These are phyloP conservation scores for Phylloporus sp. DNA, from an alignment of 768 basidiomycete species.

Conservation along the genomic window DNA sequence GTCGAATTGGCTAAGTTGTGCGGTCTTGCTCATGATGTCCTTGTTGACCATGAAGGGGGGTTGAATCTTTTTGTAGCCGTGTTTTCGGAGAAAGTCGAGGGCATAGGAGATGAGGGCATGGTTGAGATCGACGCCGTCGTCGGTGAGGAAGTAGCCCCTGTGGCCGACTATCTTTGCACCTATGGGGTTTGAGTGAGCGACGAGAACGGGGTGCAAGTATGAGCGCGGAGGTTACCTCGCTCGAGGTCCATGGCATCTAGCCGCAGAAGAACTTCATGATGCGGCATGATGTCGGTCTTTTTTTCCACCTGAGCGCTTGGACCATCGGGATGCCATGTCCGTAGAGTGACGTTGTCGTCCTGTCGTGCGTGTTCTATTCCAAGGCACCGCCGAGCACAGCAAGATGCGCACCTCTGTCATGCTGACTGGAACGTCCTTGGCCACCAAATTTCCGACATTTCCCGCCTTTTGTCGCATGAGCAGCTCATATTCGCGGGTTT, in stretches of 20 bases:
- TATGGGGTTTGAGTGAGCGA: slow-evolving; percentile 27
- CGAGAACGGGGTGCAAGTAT: not conserved
- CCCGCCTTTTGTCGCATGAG: slow-evolving; percentile 77
- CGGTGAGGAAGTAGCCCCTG: slow-evolving; percentile 92
- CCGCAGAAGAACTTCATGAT: slow-evolving; percentile 92
- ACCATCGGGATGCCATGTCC: slow-evolving; percentile 83
- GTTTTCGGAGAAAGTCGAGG: slow-evolving; percentile 82
- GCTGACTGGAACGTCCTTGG: slow-evolving; percentile 79
- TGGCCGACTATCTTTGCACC: slow-evolving; percentile 93
- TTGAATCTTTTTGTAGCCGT: slow-evolving; percentile 88
- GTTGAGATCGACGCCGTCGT: slow-evolving; percentile 95
- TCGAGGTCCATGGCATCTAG: slow-evolving; percentile 97
- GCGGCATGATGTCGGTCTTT: slow-evolving; percentile 80
- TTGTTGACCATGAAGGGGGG: slow-evolving; percentile 99
- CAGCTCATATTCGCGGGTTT: slow-evolving; percentile 69
- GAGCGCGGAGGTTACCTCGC: slow-evolving; percentile 51
- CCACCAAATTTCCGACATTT: slow-evolving; percentile 89
- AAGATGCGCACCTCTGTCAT: slow-evolving; percentile 63
- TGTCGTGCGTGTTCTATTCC: slow-evolving; percentile 26
- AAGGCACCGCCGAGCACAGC: not conserved
- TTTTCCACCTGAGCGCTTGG: slow-evolving; percentile 67
- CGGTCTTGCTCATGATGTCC: slow-evolving; percentile 95
- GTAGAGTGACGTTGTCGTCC: slow-evolving; percentile 85
- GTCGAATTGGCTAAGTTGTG: slow-evolving; percentile 96
- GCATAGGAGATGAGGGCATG: slow-evolving; percentile 94